Evolutionary conservation across 176 grass and related monocot species (phyloP), one percentile per base, ranked within the genome.

Genomic region (Triticum dicoccoides): DNA sequence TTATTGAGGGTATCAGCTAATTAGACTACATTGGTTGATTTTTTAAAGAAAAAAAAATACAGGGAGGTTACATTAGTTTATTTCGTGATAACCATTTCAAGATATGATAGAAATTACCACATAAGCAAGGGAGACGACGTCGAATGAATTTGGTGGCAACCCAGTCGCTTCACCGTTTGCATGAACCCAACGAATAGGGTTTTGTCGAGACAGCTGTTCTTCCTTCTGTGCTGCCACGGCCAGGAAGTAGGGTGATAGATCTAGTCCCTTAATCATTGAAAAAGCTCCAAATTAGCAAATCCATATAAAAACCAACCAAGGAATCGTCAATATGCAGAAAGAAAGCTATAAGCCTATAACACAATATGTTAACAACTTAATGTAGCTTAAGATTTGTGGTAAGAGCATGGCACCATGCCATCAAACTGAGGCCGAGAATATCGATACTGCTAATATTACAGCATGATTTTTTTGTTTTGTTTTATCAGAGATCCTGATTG

Each of bases 241-340:
- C 5, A 97, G 87, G 33, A 95, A 97, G 75, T 95, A 94, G 15
- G 94, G 92, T 18, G 94, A 94, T 70, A 97, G 71, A 92, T 94
- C 94, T 37, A 97, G 63, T 78, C 94, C 94, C 94, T 97, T 42
- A n/a, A 85, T 24, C 21, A 87, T 61, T 33, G 64, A 37, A 56
- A 35, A 56, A 3, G 68, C 9, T 61, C 18, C 11, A 59, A 56
- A 68, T 47, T 24, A 66, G 44, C 24, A 44, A 5, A 20, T 35
- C 3, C 17, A 13, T 35, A 3, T 61, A 24, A 24, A 69, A 29
- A 73, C 6, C 13, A 58, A 52, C 2, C 34, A 41, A 39, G n/a
- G 17, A 72, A 80, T n/a, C 77, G 13, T 73, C 7, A 25, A 34
- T 74, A 52, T 27, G n/a, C n/a, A 66, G 39, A 80, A 49, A 71